A percentile compares a stretch with the other conserved stretches of the same genome.
phyloP scores from a whole-genome alignment of 176 grass and related monocot species.

The Cymbopogon citratus region DNA sequence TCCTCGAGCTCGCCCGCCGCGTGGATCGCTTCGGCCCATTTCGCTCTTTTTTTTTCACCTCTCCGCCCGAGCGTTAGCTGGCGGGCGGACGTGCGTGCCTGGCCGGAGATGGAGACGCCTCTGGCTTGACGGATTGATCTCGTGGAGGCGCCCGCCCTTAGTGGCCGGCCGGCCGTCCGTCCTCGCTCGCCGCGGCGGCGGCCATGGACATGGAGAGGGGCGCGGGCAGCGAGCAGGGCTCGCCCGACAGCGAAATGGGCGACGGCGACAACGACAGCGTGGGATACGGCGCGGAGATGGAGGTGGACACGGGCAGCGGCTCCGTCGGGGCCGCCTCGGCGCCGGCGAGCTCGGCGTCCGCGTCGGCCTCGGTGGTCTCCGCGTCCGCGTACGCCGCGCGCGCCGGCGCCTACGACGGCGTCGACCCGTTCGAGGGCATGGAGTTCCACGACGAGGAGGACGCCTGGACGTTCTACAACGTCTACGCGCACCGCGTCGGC shows the following conservation, averaged over 20 bases:
- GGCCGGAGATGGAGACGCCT: neutral
- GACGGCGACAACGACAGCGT: constrained; percentile 45
- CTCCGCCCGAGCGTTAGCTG: neutral
- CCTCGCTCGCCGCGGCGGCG: neutral
- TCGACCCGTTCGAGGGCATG: constrained; percentile 69
- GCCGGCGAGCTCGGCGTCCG: constrained; percentile 19
- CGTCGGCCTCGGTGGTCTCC: neutral
- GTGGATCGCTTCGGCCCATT: constrained; percentile 16
- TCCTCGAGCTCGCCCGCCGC: neutral
- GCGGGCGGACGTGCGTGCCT: neutral
- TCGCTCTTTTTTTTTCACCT: neutral
- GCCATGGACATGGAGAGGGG: constrained; percentile 49
- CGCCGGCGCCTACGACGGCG: constrained; percentile 32
- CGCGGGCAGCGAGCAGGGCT: constrained; percentile 44
- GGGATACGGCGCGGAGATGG: constrained; percentile 44
- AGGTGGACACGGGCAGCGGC: constrained; percentile 34
- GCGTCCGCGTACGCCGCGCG: constrained; percentile 32
- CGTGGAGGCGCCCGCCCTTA: neutral
- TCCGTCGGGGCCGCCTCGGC: neutral
- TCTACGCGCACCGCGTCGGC: constrained; percentile 62
- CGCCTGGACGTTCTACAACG: constrained; percentile 61
- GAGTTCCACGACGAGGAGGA: constrained; percentile 69
- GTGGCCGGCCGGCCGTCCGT: neutral
- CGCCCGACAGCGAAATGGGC: constrained; percentile 49
- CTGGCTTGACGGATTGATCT: constrained; percentile 8